Conservation (phyloP, 192 early-diverging fungal genomes). For the Funneliformis mosseae region DNA sequence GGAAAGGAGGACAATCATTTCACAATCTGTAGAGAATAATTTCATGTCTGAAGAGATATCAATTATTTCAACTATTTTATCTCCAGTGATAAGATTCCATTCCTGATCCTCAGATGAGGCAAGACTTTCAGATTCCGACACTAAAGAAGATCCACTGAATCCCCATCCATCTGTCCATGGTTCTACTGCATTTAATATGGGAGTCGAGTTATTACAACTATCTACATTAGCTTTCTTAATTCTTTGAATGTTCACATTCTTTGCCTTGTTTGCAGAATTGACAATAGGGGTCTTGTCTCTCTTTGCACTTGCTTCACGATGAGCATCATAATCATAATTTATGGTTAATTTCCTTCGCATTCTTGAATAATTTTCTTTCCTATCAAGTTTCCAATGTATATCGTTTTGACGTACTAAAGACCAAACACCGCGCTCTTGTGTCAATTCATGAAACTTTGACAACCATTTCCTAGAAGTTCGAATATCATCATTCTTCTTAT, state of each 20-base stretch:
- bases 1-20: slow-evolving; percentile 26
- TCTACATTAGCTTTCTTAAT: neutral
- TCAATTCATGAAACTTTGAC: slow-evolving; percentile 34
- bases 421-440: slow-evolving; percentile 33
- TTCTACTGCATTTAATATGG: slow-evolving; percentile 22
- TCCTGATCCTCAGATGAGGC: slow-evolving; percentile 25
- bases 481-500: slow-evolving; percentile 31
- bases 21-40: slow-evolving; percentile 27
- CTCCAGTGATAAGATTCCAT: slow-evolving; percentile 29
- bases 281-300: slow-evolving; percentile 28
- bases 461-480: slow-evolving; percentile 25
- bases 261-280: neutral
- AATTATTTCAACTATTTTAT: slow-evolving; percentile 27
- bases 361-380: slow-evolving; percentile 30
- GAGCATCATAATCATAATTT: slow-evolving; percentile 35
- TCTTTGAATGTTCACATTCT: slow-evolving; percentile 13
- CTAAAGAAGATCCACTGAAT: neutral
- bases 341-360: slow-evolving; percentile 32
- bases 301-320: slow-evolving; percentile 32
- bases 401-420: slow-evolving; percentile 10
- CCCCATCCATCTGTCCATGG: slow-evolving; percentile 30
- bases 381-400: slow-evolving; percentile 34
- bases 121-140: slow-evolving; percentile 22
- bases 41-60: slow-evolving; percentile 17
- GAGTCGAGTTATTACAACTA: neutral